These are phyloP conservation scores for Podospora australis DNA, from an alignment of 495 filamentous ascomycete species.

Conservation along the genomic window DNA sequence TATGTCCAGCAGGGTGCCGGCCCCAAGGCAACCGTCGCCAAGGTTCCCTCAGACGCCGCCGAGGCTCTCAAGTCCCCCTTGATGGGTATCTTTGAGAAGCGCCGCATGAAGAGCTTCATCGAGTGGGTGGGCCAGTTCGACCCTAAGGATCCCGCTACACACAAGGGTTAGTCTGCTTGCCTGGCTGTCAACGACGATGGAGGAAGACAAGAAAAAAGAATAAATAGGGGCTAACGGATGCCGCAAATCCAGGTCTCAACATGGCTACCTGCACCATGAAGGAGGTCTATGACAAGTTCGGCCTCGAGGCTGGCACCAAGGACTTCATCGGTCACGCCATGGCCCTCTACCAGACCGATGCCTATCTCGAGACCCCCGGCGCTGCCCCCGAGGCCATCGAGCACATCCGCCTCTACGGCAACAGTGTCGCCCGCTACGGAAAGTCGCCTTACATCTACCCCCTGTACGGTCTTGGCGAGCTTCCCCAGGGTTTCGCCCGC, in stretches of 20 bases:
- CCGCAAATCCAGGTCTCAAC: slow-evolving; percentile 61
- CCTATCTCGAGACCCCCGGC: slow-evolving; percentile 69
- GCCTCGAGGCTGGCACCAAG: slow-evolving; percentile 81
- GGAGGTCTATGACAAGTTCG: slow-evolving; percentile 96
- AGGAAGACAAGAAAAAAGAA: too few species aligned
- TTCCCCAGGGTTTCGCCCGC: slow-evolving; percentile 96
- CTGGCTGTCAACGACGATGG: too few species aligned
- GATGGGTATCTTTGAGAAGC: slow-evolving; percentile 97
- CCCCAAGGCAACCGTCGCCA: slow-evolving; percentile 80
- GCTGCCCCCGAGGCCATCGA: slow-evolving; percentile 78
- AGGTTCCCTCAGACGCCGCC: slow-evolving; percentile 88
- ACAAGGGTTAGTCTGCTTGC: slow-evolving; percentile 60
- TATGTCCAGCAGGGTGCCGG: slow-evolving; percentile 87
- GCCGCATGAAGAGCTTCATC: slow-evolving; percentile 91
- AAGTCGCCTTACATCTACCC: slow-evolving; percentile 99
- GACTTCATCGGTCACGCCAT: slow-evolving; percentile 98
- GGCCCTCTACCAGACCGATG: slow-evolving; percentile 87
- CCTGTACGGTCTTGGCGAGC: slow-evolving; percentile 92
- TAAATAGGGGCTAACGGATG: too few species aligned
- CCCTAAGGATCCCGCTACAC: slow-evolving; percentile 71
- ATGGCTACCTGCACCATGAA: slow-evolving; percentile 78
- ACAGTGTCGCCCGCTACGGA: slow-evolving; percentile 95
- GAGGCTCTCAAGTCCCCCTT: slow-evolving; percentile 89
- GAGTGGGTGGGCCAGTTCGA: slow-evolving; percentile 95
- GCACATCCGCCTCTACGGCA: slow-evolving; percentile 93